Percentiles rank a stretch among this genome's conserved stretches.
These are phyloP conservation scores for Metschnikowia continentalis DNA, from an alignment of 805 yeast species.

Conservation along the genomic window DNA sequence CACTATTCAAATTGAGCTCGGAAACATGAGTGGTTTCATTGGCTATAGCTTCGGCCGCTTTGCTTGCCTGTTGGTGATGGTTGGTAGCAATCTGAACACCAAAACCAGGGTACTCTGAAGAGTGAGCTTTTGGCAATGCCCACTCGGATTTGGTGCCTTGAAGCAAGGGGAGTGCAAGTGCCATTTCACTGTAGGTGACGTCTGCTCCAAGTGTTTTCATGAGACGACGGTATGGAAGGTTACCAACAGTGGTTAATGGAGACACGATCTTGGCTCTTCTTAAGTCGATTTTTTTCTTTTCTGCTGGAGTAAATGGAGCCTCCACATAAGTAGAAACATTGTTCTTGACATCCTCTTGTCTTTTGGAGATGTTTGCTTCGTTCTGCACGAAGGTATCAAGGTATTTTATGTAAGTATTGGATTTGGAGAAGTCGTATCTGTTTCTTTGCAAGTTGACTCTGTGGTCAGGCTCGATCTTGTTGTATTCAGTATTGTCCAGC, in stretches of 20 bases:
- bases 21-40: slow-evolving; percentile 57
- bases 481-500: slow-evolving; percentile 53
- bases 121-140: slow-evolving; percentile 93
- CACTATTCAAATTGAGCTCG: slow-evolving; percentile 89
- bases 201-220: slow-evolving; percentile 92
- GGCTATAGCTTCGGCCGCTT: slow-evolving; percentile 79
- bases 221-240: slow-evolving; percentile 87
- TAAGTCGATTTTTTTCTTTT: slow-evolving; percentile 72
- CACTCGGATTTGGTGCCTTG: slow-evolving; percentile 94
- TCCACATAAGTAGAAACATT: slow-evolving; percentile 59
- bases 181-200: slow-evolving; percentile 94
- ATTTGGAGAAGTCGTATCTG: slow-evolving; percentile 51
- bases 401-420: slow-evolving; percentile 53
- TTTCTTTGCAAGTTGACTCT: slow-evolving; percentile 56
- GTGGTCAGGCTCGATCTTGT: slow-evolving; percentile 48
- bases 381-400: slow-evolving; percentile 57
- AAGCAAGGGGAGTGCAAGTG: slow-evolving; percentile 74
- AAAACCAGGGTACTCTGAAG: slow-evolving; percentile 76
- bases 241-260: slow-evolving; percentile 97
- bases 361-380: slow-evolving; percentile 32
- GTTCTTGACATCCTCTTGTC: slow-evolving; percentile 22
- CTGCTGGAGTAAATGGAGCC: slow-evolving; percentile 71
- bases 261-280: slow-evolving; percentile 80
- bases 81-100: slow-evolving; percentile 92
- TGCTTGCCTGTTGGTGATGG: slow-evolving; percentile 90